phyloP scores from a whole-genome alignment of 106 monocot species.

The Iris macrosiphon region DNA sequence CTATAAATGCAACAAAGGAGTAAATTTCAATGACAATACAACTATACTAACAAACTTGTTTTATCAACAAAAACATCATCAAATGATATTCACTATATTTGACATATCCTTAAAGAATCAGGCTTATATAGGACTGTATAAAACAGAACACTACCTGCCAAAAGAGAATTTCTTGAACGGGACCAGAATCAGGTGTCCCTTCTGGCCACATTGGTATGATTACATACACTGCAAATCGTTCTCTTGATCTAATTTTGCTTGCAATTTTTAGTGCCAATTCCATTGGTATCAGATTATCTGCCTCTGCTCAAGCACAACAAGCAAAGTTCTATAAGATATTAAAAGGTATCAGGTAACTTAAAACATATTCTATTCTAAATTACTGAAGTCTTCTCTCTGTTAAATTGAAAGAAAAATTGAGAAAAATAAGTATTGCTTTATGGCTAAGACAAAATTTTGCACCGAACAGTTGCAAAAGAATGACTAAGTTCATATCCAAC shows the following conservation, averaged over 20 bases:
- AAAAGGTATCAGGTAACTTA: too few relatives aligned
- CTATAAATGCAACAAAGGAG: too few relatives aligned
- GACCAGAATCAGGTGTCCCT: slow-evolving; percentile 28
- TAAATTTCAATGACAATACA: too few relatives aligned
- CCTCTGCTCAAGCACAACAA: slow-evolving; percentile 37
- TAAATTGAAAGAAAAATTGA: too few relatives aligned
- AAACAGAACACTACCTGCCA: slow-evolving; percentile 41
- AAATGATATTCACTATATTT: background rate
- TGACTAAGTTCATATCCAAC: too few relatives aligned
- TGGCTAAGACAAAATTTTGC: too few relatives aligned
- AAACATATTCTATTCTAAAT: too few relatives aligned
- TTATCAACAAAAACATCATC: background rate
- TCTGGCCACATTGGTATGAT: slow-evolving; percentile 79
- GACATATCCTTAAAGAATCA: background rate
- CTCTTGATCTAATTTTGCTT: slow-evolving; percentile 47
- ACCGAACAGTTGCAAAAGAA: too few relatives aligned
- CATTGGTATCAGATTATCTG: slow-evolving; percentile 61
- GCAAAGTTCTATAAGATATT: too few relatives aligned
- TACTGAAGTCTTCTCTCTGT: too few relatives aligned
- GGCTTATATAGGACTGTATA: background rate
- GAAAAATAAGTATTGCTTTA: too few relatives aligned
- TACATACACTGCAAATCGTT: slow-evolving; percentile 54
- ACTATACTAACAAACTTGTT: too few relatives aligned
- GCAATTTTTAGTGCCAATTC: slow-evolving; percentile 62
- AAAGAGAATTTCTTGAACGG: slow-evolving; percentile 60